Evolutionary conservation across 164 flowering plant genomes (phyloP), one percentile per base, ranked within the genome.

Genomic region (Malania oleifera): DNA sequence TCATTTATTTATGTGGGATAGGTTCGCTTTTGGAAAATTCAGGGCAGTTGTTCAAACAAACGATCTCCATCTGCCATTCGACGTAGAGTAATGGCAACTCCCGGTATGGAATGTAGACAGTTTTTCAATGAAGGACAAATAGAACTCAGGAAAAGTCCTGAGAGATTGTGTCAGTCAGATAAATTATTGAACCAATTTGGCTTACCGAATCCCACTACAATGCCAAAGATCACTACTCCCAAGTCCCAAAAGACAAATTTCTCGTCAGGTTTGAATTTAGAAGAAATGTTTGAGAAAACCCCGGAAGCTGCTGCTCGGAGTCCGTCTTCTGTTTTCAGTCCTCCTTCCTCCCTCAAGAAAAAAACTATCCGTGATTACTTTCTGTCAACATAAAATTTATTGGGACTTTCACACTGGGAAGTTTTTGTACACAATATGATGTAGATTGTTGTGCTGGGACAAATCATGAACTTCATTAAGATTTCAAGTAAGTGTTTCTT

Each of bases 241-340:
- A 77, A 81, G 62, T 68, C 82, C 19, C 64, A 61, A 15, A 72
- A 65, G 72, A 76, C 45, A 67, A 70, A 45, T 39, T 26, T 59
- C 20, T 41, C 68, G 19, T 45, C 68, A 18, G 41, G 22, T 56
- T 54, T 58, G 7, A 67, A 58, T 54, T 43, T 48, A 15, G 50
- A 51, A 51, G 80, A 77, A 62, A 52, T 24, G n/a, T 56, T 43
- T 7, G 81, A 75, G 26, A 73, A 57, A 66, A 78, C 80, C 7
- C 80, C 82, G 17, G 83, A 77, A 56, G 69, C 73, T 24, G 57
- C 64, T 22, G 18, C 37, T 46, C 64, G 62, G 52, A 84, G 86
- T 71, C 86, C 86, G 28, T 76, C 83, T 59, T 84, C 89, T 53
- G 89, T 84, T 25, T 63, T 92, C 63, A 80, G 68, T 59, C 93